phyloP scores from a whole-genome alignment of 441 rosid species.

The Eutrema salsugineum region DNA sequence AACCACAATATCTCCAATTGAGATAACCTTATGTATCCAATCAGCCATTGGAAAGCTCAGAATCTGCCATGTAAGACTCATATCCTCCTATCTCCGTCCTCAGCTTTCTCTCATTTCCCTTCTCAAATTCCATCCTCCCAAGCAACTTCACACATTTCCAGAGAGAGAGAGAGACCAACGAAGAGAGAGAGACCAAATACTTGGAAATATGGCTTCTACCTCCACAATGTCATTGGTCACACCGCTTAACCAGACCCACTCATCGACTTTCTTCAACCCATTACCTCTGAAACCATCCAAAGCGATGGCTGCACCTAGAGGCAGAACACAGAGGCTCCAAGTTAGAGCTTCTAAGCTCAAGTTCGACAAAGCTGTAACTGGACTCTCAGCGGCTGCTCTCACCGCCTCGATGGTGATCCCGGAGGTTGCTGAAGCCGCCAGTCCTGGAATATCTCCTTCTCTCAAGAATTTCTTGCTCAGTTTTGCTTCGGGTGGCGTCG shows the following conservation, averaged over 20 bases:
- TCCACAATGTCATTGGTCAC: conserved; percentile 71
- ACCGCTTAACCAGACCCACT: conserved; percentile 39
- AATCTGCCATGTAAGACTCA: conserved; percentile 56
- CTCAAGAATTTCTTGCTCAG: conserved; percentile 94
- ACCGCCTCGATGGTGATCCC: conserved; percentile 77
- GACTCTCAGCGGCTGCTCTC: conserved; percentile 67
- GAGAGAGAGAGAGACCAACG: neutral
- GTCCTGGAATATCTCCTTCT: conserved; percentile 53
- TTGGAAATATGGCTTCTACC: conserved; percentile 51
- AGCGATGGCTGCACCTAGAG: conserved; percentile 26
- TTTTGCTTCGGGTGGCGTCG: conserved; percentile 75
- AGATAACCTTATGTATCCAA: conserved; percentile 69
- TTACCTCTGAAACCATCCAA: conserved; percentile 43
- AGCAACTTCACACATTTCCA: conserved; percentile 12
- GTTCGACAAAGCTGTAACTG: conserved; percentile 62
- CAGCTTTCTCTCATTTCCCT: neutral
- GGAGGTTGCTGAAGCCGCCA: conserved; percentile 77
- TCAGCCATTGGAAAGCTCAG: conserved; percentile 25
- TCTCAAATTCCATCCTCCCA: conserved; percentile 17
- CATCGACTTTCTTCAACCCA: conserved; percentile 47
- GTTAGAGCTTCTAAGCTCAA: conserved; percentile 65
- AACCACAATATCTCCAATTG: neutral
- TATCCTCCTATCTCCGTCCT: conserved; percentile 41
- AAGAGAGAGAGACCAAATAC: neutral
- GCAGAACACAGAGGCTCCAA: conserved; percentile 37